Conservation (phyloP, 1,284 basidiomycete genomes). For the Apiotrichum veenhuisii region DNA sequence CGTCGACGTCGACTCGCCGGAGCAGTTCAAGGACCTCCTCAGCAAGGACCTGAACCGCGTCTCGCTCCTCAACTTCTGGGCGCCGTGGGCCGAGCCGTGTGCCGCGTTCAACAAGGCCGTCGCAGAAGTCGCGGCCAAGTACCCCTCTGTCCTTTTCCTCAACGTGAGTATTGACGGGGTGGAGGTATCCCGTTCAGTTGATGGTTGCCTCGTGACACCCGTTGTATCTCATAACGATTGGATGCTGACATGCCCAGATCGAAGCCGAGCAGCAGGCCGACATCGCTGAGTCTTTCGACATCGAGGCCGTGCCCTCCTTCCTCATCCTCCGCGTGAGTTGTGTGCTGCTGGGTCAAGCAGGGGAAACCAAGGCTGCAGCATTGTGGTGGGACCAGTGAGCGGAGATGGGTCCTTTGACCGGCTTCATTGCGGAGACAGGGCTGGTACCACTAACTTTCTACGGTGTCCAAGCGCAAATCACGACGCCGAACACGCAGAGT, state of each 20-base stretch:
- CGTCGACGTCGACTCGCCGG: constrained; percentile 58
- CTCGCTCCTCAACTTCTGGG: constrained; percentile 88
- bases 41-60: constrained; percentile 70
- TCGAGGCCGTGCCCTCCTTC: constrained; percentile 85
- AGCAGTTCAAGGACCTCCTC: constrained; percentile 71
- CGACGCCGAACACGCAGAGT: no score
- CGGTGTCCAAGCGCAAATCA: no score
- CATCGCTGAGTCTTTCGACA: constrained; percentile 88
- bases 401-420: no score
- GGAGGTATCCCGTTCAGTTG: neutral
- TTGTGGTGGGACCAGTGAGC: no score
- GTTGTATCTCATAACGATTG: no score
- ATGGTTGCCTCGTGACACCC: no score
- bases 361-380: no score
- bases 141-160: constrained; percentile 68
- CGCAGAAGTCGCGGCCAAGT: constrained; percentile 65
- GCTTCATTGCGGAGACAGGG: no score
- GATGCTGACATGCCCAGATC: constrained; percentile 56
- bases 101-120: constrained; percentile 77
- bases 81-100: constrained; percentile 87
- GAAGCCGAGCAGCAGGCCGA: constrained; percentile 85
- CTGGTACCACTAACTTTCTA: no score
- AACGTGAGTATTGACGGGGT: constrained; percentile 54
- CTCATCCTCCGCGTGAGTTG: constrained; percentile 72
- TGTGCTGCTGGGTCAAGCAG: neutral